Evolutionary conservation across 2,329 filamentous ascomycete genomes (phyloP).

Genomic region (Fusarium mangiferae): DNA sequence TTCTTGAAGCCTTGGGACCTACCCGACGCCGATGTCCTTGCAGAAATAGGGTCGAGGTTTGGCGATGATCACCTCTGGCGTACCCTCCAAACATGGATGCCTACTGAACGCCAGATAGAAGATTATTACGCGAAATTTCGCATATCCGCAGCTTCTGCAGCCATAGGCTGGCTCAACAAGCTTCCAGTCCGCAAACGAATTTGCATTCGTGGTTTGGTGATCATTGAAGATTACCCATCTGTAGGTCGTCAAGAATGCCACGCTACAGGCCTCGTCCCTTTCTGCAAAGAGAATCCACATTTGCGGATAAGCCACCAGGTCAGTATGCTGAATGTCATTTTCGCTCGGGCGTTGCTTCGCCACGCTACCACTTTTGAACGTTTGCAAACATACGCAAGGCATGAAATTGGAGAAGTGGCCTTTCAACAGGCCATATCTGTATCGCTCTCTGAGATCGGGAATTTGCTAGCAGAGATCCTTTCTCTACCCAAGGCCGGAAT

Average conservation of each 20-base stretch:
- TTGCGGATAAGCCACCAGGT: background rate
- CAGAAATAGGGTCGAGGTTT: background rate
- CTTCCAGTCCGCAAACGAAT: background rate
- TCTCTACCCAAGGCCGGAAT: background rate
- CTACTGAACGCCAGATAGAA: accelerated
- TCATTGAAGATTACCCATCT: background rate
- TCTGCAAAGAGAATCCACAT: background rate
- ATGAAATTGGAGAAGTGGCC: accelerated
- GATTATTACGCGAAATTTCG: background rate
- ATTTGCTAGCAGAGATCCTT: background rate
- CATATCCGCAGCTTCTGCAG: background rate
- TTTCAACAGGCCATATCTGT: accelerated
- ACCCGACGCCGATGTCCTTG: too few relatives aligned
- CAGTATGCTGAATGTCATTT: background rate
- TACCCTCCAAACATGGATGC: accelerated
- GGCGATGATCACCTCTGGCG: background rate
- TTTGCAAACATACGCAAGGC: accelerated
- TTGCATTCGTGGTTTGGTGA: background rate
- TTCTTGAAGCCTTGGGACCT: too few relatives aligned
- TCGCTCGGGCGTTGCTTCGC: too few relatives aligned
- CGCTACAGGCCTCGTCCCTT: background rate
- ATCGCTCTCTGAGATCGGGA: accelerated
- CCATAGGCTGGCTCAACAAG: background rate
- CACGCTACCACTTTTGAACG: too few relatives aligned
- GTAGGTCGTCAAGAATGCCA: background rate